Conservation (phyloP, 441 rosid species). For the Euphorbia celastroides region DNA sequence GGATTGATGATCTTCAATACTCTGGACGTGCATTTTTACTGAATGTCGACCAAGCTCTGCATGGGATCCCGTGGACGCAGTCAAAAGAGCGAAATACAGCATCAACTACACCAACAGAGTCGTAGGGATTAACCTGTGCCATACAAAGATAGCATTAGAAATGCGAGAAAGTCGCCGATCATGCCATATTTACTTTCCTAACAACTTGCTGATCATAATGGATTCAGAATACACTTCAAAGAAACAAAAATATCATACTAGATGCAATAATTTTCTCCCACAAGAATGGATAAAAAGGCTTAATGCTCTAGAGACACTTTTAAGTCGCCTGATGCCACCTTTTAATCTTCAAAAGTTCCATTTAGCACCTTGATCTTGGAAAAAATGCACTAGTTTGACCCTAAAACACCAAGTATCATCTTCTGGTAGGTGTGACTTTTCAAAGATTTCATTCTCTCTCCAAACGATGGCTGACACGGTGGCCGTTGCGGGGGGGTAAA, state of each 20-base stretch:
- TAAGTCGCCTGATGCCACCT: no score
- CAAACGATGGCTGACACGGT: no score
- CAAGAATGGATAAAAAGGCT: background rate
- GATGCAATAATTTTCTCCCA: conserved; percentile 3
- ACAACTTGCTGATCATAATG: conserved; percentile 8
- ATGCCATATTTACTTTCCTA: background rate
- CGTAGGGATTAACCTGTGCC: conserved; percentile 61
- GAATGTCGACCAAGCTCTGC: conserved; percentile 30
- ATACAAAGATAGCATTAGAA: conserved; percentile 12
- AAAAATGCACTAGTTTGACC: no score
- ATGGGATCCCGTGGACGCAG: conserved; percentile 31
- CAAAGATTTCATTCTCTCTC: no score
- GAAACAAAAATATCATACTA: background rate
- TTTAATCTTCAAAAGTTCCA: no score
- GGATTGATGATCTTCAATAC: conserved; percentile 26
- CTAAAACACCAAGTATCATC: no score
- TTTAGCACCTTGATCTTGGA: no score
- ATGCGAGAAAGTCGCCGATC: background rate
- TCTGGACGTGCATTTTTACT: conserved; percentile 28
- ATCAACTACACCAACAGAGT: conserved; percentile 66
- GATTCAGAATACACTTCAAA: conserved; percentile 6
- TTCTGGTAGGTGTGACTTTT: no score
- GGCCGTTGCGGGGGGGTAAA: no score
- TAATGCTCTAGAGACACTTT: background rate
- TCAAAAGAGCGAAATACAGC: conserved; percentile 67